Percentiles rank a stretch among this genome's conserved stretches.
phyloP scores from a whole-genome alignment of 78 protist genomes.

The Dictyostelium firmibasis region DNA sequence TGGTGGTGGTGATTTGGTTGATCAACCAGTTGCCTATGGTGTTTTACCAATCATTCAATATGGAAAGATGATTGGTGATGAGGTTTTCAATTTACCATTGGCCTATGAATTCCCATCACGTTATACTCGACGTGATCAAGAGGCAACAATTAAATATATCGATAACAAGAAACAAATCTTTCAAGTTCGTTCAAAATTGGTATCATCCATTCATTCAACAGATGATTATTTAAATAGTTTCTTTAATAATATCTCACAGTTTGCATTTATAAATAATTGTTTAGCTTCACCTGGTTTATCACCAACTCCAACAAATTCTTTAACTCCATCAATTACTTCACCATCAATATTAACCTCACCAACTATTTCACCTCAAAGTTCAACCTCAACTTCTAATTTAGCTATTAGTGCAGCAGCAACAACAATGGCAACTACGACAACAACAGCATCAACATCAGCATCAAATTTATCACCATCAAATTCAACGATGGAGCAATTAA shows the following conservation, averaged over 20 bases:
- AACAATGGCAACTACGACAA: not conserved
- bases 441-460: not conserved
- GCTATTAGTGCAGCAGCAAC: not conserved
- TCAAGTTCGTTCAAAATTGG: slow-evolving; percentile 57
- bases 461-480: not conserved
- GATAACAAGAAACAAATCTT: slow-evolving; percentile 73
- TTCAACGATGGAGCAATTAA: slow-evolving; percentile 17
- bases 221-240: slow-evolving; percentile 41
- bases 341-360: not conserved
- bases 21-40: slow-evolving; percentile 55
- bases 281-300: not conserved
- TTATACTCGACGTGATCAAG: slow-evolving; percentile 43
- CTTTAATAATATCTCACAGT: slow-evolving; percentile 18
- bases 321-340: not conserved
- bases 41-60: slow-evolving; percentile 50
- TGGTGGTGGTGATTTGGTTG: not conserved
- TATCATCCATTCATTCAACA: slow-evolving; percentile 6
- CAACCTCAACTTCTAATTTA: not conserved
- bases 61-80: slow-evolving; percentile 57
- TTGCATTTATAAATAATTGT: slow-evolving; percentile 1
- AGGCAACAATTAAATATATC: slow-evolving; percentile 21
- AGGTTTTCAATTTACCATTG: slow-evolving; percentile 29
- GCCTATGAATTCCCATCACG: slow-evolving; percentile 59
- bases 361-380: not conserved
- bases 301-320: not conserved